Percentiles rank a stretch among this genome's conserved stretches.
Conservation (phyloP, 129 eudicot genomes). For the Solidago caesia region DNA sequence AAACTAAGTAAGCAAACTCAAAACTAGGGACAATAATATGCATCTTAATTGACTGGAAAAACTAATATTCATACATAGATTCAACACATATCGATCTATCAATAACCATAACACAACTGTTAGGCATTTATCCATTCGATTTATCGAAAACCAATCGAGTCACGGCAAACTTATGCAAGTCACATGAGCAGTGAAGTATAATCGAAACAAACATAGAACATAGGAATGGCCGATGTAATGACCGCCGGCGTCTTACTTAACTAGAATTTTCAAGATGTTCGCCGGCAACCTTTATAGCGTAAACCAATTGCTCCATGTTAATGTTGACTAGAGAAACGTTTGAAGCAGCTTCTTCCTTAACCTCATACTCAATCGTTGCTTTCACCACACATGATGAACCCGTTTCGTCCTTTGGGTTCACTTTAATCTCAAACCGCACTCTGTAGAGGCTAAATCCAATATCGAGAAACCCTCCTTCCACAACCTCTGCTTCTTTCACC, state of each 20-base stretch:
- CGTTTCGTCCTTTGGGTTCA: background rate
- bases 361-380: constrained; percentile 8
- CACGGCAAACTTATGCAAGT: background rate
- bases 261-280: background rate
- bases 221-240: background rate
- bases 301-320: background rate
- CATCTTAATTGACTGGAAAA: no score
- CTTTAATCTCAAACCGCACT: background rate
- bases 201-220: background rate
- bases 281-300: background rate
- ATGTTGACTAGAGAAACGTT: background rate
- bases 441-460: background rate
- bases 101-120: no score
- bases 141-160: background rate
- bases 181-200: background rate
- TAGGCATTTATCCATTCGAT: background rate
- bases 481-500: constrained; percentile 9
- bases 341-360: constrained; percentile 1
- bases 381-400: background rate
- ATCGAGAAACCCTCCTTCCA: constrained; percentile 14
- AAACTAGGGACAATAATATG: no score
- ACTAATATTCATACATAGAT: no score
- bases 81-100: no score
- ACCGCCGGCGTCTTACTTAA: background rate
- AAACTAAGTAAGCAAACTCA: no score